Evolutionary conservation across 83 land plant genomes (phyloP).

Genomic region (Picea abies): DNA sequence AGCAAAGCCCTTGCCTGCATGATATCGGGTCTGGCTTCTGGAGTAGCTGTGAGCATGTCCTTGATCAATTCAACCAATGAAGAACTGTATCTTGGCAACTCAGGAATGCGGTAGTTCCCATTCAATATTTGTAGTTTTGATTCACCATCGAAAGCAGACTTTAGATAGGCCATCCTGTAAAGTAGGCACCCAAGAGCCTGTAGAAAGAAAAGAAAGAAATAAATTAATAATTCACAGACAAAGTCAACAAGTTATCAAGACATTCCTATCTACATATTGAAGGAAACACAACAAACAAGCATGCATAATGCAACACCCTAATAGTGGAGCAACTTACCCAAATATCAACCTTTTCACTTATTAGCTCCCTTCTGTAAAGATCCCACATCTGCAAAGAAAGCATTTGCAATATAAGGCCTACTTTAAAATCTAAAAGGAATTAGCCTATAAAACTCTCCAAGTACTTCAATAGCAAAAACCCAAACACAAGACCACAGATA

Average conservation of each 20-base stretch:
- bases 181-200: constrained; percentile 99
- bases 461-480: neutral
- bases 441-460: neutral
- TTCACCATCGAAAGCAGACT: constrained; percentile 99
- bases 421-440: neutral
- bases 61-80: constrained; percentile 65
- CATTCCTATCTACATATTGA: neutral
- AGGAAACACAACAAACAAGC: neutral
- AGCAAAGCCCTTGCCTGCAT: constrained; percentile 99
- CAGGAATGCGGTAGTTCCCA: constrained; percentile 95
- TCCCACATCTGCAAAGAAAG: constrained; percentile 92
- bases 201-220: constrained; percentile 8
- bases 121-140: constrained; percentile 96
- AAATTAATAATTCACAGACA: neutral
- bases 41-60: constrained; percentile 87
- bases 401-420: neutral
- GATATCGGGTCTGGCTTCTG: constrained; percentile 92
- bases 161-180: constrained; percentile 85
- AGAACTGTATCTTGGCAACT: constrained; percentile 78
- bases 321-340: constrained; percentile 70
- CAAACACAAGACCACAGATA: neutral
- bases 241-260: neutral
- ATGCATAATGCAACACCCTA: neutral
- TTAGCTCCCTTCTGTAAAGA: constrained; percentile 81
- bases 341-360: constrained; percentile 95